Evolutionary conservation across 2,329 filamentous ascomycete genomes (phyloP).

Genomic region (Fusarium sarcochroum): DNA sequence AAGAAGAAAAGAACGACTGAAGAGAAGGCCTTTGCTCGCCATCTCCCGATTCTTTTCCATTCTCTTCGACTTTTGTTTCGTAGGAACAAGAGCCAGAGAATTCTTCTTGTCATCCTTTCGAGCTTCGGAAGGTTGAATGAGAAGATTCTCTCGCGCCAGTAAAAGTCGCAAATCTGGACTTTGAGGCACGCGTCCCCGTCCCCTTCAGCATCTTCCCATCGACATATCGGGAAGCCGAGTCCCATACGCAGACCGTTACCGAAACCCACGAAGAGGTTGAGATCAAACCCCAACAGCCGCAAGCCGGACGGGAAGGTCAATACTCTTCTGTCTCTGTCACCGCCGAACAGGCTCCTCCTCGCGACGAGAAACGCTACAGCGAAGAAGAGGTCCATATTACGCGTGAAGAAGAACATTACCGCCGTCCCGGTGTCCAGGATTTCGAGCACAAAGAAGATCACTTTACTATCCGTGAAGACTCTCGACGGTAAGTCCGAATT

Average conservation of each 20-base stretch:
- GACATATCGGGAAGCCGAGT: conserved; percentile 81
- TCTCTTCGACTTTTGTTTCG: conserved; percentile 66
- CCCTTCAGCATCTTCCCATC: conserved; percentile 99
- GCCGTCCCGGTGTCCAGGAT: conserved; percentile 75
- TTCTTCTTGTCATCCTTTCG: conserved; percentile 79
- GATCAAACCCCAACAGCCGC: conserved; percentile 80
- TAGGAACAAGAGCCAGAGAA: conserved; percentile 74
- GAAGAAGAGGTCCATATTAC: conserved; percentile 89
- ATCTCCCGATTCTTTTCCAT: conserved; percentile 53
- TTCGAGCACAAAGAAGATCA: conserved; percentile 48
- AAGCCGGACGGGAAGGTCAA: conserved; percentile 98
- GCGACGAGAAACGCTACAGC: conserved; percentile 73
- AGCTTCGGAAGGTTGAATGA: conserved; percentile 70
- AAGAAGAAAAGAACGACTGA: conserved; percentile 55
- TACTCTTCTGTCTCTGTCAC: conserved; percentile 79
- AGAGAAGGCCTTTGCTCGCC: conserved; percentile 53
- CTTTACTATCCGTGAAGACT: conserved; percentile 62
- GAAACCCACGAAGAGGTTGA: conserved; percentile 90
- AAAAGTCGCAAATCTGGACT: conserved; percentile 99
- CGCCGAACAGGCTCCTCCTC: conserved; percentile 72
- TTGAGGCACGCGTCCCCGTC: conserved; percentile 99
- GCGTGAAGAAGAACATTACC: conserved; percentile 82
- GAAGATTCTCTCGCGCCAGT: conserved; percentile 75
- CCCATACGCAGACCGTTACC: conserved; percentile 67
- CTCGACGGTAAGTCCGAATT: conserved; percentile 62